These are phyloP conservation scores for Beauveria bassiana DNA, from an alignment of 2,329 filamentous ascomycete species.

Conservation along the genomic window DNA sequence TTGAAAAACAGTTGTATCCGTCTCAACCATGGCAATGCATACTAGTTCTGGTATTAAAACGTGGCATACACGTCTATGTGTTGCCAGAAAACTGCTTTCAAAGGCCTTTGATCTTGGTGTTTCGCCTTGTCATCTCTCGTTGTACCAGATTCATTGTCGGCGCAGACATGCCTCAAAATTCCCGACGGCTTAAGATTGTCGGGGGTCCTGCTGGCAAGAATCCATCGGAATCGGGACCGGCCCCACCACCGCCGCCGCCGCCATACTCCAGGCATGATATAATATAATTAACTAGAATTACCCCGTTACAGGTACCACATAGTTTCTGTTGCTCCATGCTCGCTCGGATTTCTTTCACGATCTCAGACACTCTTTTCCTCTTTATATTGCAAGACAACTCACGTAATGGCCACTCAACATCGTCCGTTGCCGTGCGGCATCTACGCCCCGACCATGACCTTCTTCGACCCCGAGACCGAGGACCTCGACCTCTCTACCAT, in stretches of 20 bases:
- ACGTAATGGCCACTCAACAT: slow-evolving; percentile 23
- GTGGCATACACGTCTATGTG: too few species aligned
- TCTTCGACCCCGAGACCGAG: slow-evolving; percentile 77
- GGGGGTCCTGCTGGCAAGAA: neutral
- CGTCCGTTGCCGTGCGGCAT: slow-evolving; percentile 69
- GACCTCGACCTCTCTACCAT: slow-evolving; percentile 74
- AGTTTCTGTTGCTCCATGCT: neutral
- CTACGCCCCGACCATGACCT: slow-evolving; percentile 85
- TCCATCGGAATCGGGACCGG: neutral
- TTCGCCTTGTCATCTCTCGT: too few species aligned
- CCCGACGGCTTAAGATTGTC: neutral
- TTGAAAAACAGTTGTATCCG: too few species aligned
- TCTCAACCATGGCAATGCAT: too few species aligned
- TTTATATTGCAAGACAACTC: neutral
- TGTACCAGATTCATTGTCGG: neutral
- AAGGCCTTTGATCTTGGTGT: too few species aligned
- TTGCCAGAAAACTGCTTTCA: too few species aligned
- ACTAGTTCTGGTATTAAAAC: too few species aligned
- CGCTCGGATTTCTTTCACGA: neutral
- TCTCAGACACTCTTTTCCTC: neutral
- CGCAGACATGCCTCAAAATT: neutral
- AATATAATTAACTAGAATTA: neutral
- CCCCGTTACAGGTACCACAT: neutral
- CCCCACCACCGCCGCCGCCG: slow-evolving; percentile 4
- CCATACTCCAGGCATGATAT: neutral